Evolutionary conservation across 2,329 filamentous ascomycete genomes (phyloP), one percentile per base, ranked within the genome.

Genomic region (Coleophoma eucalyptorum): DNA sequence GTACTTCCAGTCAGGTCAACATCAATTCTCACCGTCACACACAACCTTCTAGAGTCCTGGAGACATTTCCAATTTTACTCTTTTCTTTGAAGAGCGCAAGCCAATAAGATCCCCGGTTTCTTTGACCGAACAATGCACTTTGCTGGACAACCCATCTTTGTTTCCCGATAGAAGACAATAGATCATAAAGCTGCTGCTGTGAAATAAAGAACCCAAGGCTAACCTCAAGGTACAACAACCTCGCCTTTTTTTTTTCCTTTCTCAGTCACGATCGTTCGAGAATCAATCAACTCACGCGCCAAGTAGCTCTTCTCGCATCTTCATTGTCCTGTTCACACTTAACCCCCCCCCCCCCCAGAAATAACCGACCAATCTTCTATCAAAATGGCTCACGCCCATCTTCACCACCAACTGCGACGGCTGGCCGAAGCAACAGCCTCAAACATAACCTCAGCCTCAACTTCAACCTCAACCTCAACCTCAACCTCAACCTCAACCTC

Each of bases 81-180:
- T 43, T 41, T 51, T 53, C 48, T 33, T 44, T 40, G 53, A 32
- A 44, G 20, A 42, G 16, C 37, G 34, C 38, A 38, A 12, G 18
- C 40, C 42, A 42, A 45, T 31, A 44, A 20, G 16, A 44, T 32
- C 47, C 16, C 19, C 20, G 20, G 35, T 32, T 48, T 50, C 46
- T 32, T 33, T 35, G 10, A 18, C 31, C 26, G 43, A 37, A 62
- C 52, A 53, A 62, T 62, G 59, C 49, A 19, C 49, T 50, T 57
- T 56, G 49, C 50, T 48, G 21, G 26, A 26, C 26, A 26, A 7
- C 49, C 10, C 35, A 34, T 51, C 41, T 48, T 42, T 56, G 54
- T 60, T 55, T 45, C 20, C 47, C 40, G 46, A 49, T 38, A 43
- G 20, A 34, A 48, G 53, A 59, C 55, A 61, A 58, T 55, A 57